These are phyloP conservation scores for Moesziomyces antarcticus DNA, from an alignment of 1,284 basidiomycete species.

Conservation along the genomic window DNA sequence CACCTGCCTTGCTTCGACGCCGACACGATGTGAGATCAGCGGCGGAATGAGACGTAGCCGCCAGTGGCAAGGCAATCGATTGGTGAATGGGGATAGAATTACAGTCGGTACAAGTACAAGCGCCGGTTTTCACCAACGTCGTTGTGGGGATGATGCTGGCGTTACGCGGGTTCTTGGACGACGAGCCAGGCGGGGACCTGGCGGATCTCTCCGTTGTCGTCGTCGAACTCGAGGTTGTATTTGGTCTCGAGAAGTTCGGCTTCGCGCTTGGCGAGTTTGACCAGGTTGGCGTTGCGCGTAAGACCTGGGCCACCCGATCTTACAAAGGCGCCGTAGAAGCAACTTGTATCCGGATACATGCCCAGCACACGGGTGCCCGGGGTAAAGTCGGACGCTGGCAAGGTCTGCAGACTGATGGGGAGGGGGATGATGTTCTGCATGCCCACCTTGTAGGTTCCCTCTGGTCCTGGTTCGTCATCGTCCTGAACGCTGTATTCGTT, in stretches of 20 bases:
- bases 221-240: conserved; percentile 66
- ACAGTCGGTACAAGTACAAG: conserved; percentile 34
- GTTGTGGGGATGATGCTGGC: neutral
- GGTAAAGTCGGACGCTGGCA: conserved; percentile 59
- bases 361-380: conserved; percentile 61
- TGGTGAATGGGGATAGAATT: conserved; percentile 4
- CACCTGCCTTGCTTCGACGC: neutral
- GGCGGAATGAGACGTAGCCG: neutral
- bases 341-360: conserved; percentile 67
- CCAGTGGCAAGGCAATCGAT: neutral
- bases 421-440: conserved; percentile 61
- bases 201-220: conserved; percentile 63
- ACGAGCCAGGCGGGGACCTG: conserved; percentile 64
- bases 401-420: conserved; percentile 53
- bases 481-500: conserved; percentile 49
- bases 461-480: conserved; percentile 46
- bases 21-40: neutral
- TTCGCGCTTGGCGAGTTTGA: conserved; percentile 49
- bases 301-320: conserved; percentile 62
- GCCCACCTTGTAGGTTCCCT: conserved; percentile 47
- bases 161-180: conserved; percentile 55
- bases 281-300: conserved; percentile 26
- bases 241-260: conserved; percentile 57
- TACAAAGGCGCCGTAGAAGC: conserved; percentile 66
- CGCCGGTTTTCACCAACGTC: neutral